phyloP scores from a whole-genome alignment of 1,139 yeast species.

The Saccharomyces hybrid region DNA sequence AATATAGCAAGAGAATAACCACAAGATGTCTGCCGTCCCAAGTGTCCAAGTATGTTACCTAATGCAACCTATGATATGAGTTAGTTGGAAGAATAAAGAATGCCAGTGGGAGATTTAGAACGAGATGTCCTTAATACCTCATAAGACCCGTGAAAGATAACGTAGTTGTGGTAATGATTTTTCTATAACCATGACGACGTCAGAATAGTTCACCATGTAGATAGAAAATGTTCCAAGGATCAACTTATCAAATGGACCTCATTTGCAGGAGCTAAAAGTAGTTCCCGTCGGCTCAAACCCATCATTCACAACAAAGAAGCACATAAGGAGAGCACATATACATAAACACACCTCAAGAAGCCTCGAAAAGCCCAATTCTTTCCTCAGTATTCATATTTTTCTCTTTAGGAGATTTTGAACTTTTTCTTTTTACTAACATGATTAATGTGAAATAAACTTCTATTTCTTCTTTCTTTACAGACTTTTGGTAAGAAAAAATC shows the following conservation, averaged over 20 bases:
- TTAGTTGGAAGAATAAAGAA: background rate
- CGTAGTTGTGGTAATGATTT: too few species aligned
- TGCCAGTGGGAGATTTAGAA: background rate
- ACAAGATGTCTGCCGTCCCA: constrained; percentile 48
- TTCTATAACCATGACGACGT: too few species aligned
- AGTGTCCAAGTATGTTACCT: constrained; percentile 57
- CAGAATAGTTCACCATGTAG: too few species aligned
- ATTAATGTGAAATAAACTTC: constrained; percentile 3
- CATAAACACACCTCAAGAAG: background rate
- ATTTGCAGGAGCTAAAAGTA: background rate
- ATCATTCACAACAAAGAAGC: background rate
- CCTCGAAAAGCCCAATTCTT: too few species aligned
- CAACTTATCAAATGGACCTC: background rate
- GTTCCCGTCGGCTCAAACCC: background rate
- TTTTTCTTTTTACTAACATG: constrained; percentile 6
- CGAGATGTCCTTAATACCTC: background rate
- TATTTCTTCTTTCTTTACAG: constrained; percentile 35
- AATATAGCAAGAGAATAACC: constrained; percentile 18
- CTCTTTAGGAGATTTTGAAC: background rate
- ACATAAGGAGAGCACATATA: background rate
- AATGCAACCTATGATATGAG: background rate
- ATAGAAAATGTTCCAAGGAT: background rate
- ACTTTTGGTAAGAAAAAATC: constrained; percentile 99
- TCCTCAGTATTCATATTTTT: background rate
- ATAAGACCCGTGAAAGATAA: background rate